Evolutionary conservation across 306 rosid species (phyloP).

Genomic region (Albizia julibrissin): DNA sequence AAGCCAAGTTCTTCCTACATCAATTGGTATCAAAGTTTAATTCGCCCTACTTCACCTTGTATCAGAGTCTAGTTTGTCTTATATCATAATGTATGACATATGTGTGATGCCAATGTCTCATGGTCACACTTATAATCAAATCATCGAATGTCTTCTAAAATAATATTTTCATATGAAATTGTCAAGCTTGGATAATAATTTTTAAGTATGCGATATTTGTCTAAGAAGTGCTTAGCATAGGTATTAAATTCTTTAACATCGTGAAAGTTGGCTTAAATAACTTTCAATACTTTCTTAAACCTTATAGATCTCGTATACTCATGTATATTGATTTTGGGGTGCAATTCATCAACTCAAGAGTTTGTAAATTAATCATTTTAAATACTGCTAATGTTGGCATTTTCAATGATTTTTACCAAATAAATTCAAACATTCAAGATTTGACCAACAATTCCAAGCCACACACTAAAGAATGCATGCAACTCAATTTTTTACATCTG

Average conservation of each 20-base stretch:
- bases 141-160: neutral
- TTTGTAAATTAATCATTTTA: neutral
- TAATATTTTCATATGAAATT: too few relatives aligned
- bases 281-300: too few relatives aligned
- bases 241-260: neutral
- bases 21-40: too few relatives aligned
- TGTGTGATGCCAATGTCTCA: too few relatives aligned
- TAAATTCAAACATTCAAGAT: neutral
- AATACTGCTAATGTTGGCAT: neutral
- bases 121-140: conserved; percentile 3
- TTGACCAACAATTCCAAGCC: neutral
- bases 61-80: too few relatives aligned
- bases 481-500: too few relatives aligned
- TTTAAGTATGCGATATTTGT: neutral
- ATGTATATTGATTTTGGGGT: neutral
- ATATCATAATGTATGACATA: too few relatives aligned
- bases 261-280: neutral
- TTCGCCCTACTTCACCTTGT: too few relatives aligned
- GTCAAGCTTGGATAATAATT: neutral
- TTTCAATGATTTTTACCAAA: neutral
- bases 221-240: neutral
- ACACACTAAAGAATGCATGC: too few relatives aligned
- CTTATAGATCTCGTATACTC: neutral
- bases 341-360: neutral
- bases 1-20: too few relatives aligned